Evolutionary conservation across 805 yeast genomes (phyloP), one percentile per base, ranked within the genome.

Genomic region (Candida pseudoglaebosa): DNA sequence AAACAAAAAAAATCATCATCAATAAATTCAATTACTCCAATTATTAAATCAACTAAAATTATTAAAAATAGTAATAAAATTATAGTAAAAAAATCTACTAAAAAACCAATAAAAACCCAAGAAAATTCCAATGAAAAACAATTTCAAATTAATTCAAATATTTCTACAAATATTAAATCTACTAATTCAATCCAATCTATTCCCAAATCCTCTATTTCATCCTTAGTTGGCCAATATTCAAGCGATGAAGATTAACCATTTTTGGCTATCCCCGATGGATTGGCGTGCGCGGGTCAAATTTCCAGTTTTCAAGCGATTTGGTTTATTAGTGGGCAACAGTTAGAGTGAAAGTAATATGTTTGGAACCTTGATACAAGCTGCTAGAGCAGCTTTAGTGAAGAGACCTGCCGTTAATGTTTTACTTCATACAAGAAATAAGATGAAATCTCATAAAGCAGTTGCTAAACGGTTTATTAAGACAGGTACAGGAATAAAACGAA

Each of bases 381-480:
- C 36, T 14, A 28, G 38, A 30, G 36, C 13, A 26, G 32, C 42
- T 4, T 47, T 50, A 24, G 46, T 47, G 26, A 53, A 48, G 32
- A 44, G 44, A 39, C 57, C 59, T 4, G 36, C 43, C n/a, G 38
- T 44, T 24, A 50, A 50, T 32, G 48, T 52, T 8, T 43, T 67
- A 20, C 47, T 67, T 9, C 73, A 67, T 36, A 61, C 67, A 16
- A 59, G 73, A 52, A 65, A 48, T 38, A 67, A 67, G 47, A 78
- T 81, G 74, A 84, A 88, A 60, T 80, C 96, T 2, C 93, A 87
- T 57, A 81, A 87, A 56, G 87, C 95, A 18, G 82, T 95, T 4
- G 89, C 89, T 35, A 87, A 84, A 57, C 77, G 97, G 64, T 86
- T 93, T 80, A 76, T 83, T 57, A 80, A 79, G 52, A 82, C 84